Evolutionary conservation across 1,284 basidiomycete species (phyloP).

Genomic region (Ustilago bromivora): DNA sequence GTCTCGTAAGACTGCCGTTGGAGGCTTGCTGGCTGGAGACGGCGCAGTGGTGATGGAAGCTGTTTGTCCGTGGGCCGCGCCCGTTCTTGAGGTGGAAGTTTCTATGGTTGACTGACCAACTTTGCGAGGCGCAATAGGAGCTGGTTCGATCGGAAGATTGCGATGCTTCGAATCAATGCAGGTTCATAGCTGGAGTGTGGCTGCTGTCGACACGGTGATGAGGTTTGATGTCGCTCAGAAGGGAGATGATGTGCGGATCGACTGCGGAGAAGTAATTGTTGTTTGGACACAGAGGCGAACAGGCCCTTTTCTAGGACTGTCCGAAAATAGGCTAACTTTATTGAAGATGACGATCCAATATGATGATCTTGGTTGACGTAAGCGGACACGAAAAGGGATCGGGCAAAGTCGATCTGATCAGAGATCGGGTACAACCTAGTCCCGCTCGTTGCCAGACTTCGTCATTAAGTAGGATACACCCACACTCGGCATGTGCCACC

Average conservation of each 20-base stretch:
- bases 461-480: too few species aligned
- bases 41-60: not conserved
- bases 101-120: not conserved
- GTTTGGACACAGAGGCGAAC: slow-evolving; percentile 7
- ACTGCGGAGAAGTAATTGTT: not conserved
- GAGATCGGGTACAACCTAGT: too few species aligned
- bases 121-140: not conserved
- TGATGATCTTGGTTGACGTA: too few species aligned
- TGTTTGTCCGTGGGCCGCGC: slow-evolving; percentile 24
- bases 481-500: too few species aligned
- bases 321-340: slow-evolving; percentile 7
- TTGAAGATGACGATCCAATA: too few species aligned
- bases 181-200: not conserved
- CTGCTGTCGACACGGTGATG: not conserved
- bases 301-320: slow-evolving; percentile 1
- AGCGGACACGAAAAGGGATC: too few species aligned
- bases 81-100: slow-evolving; percentile 21
- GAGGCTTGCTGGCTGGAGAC: not conserved
- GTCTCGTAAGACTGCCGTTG: not conserved
- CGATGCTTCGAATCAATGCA: not conserved
- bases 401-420: too few species aligned
- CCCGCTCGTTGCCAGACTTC: too few species aligned
- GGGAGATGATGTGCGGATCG: slow-evolving; percentile 4
- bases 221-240: slow-evolving; percentile 12
- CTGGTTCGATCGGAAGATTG: not conserved